These are phyloP conservation scores for Quercus phellos DNA, from an alignment of 331 rosid species.

Conservation along the genomic window DNA sequence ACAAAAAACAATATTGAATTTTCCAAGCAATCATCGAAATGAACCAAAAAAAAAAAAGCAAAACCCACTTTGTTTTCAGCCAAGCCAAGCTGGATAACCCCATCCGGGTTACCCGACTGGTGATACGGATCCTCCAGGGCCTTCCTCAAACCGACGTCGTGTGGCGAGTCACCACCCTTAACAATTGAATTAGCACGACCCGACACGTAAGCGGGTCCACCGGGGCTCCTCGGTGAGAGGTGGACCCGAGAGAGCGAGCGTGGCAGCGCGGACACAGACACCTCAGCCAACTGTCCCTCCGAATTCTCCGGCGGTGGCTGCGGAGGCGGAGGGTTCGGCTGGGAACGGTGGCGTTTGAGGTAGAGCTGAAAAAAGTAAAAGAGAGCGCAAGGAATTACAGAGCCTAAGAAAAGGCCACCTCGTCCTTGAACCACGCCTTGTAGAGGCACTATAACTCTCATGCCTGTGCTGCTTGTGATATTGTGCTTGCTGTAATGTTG, in stretches of 20 bases:
- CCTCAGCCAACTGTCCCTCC: constrained; percentile 26
- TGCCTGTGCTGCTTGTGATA: constrained; percentile 28
- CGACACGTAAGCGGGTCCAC: constrained; percentile 48
- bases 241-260: constrained; percentile 53
- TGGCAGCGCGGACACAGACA: constrained; percentile 30
- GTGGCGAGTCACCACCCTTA: constrained; percentile 41
- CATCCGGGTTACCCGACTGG: constrained; percentile 50
- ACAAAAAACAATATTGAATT: background rate
- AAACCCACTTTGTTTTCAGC: constrained; percentile 69
- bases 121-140: constrained; percentile 60
- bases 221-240: constrained; percentile 37
- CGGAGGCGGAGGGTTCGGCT: constrained; percentile 24
- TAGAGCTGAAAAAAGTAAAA: constrained; percentile 78
- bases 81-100: constrained; percentile 65
- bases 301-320: constrained; percentile 19
- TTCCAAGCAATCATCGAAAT: background rate
- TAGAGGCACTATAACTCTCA: constrained; percentile 91
- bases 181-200: constrained; percentile 44
- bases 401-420: constrained; percentile 84
- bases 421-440: constrained; percentile 89
- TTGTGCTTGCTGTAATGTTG: no score
- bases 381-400: constrained; percentile 86
- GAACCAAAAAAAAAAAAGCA: background rate
- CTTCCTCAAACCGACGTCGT: constrained; percentile 45
- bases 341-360: constrained; percentile 51